phyloP scores from a whole-genome alignment of 495 filamentous ascomycete species.

The Amphirosellinia nigrospora region DNA sequence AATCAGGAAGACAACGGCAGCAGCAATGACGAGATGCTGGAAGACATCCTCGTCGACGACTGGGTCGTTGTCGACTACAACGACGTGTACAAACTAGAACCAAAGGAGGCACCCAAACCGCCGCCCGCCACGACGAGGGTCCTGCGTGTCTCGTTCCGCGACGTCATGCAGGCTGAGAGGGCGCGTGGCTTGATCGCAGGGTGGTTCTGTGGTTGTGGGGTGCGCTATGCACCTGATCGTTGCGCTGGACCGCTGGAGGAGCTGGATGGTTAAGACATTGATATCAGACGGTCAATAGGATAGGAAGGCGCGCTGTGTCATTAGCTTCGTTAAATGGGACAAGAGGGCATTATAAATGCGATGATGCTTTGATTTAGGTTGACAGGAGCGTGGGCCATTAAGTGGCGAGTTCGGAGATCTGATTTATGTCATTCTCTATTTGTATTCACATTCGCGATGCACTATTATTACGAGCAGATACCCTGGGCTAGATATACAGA shows the following conservation, averaged over 20 bases:
- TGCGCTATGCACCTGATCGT: neutral
- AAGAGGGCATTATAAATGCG: neutral
- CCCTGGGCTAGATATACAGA: too few relatives aligned
- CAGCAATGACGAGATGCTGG: neutral
- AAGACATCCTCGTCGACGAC: neutral
- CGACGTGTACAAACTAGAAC: neutral
- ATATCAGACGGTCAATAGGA: too few relatives aligned
- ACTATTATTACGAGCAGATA: too few relatives aligned
- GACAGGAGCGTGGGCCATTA: too few relatives aligned
- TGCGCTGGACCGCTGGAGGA: constrained; percentile 10
- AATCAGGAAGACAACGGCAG: too few relatives aligned
- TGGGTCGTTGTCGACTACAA: neutral
- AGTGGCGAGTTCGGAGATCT: too few relatives aligned
- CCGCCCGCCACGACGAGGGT: neutral
- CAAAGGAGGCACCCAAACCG: neutral
- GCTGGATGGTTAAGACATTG: too few relatives aligned
- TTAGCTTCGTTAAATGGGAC: neutral
- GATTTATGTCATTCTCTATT: too few relatives aligned
- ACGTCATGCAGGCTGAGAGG: neutral
- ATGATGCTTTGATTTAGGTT: neutral
- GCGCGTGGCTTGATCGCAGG: neutral
- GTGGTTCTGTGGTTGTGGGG: neutral
- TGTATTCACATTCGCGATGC: too few relatives aligned
- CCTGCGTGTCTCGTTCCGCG: constrained; percentile 1
- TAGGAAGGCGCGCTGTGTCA: neutral